phyloP scores from a whole-genome alignment of 2,329 filamentous ascomycete species.

The Fusarium ambrosium region DNA sequence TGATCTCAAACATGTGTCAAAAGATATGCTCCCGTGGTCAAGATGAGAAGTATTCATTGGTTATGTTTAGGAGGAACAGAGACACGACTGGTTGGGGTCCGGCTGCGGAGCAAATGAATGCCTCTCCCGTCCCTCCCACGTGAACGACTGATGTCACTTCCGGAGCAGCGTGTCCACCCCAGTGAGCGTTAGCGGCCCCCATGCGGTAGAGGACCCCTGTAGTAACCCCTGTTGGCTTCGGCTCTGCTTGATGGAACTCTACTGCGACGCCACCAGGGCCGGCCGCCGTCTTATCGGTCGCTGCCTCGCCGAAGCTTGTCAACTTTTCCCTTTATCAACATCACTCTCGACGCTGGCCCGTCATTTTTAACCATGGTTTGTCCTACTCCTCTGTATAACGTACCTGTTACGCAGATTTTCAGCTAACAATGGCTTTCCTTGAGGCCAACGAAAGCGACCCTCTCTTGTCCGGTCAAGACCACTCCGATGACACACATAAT shows the following conservation, averaged over 20 bases:
- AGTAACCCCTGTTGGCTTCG: constrained; percentile 3
- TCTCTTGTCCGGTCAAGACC: constrained; percentile 55
- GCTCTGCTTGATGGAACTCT: constrained; percentile 22
- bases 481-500: constrained; percentile 43
- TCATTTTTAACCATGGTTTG: constrained; percentile 34
- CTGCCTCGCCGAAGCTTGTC: constrained; percentile 3
- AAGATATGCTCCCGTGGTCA: constrained; percentile 35
- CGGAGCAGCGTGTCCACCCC: neutral
- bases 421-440: constrained; percentile 34
- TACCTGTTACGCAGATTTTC: neutral
- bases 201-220: constrained; percentile 12
- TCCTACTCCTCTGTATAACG: constrained; percentile 5
- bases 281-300: constrained; percentile 16
- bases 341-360: constrained; percentile 4
- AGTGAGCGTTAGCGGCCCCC: constrained; percentile 13
- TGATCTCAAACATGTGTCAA: constrained; percentile 26
- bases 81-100: neutral
- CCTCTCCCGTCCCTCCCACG: constrained; percentile 25
- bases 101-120: constrained; percentile 13
- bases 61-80: constrained; percentile 4
- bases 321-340: neutral
- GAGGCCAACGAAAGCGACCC: constrained; percentile 60
- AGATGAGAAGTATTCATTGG: constrained; percentile 27
- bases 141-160: constrained; percentile 36
- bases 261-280: constrained; percentile 9